These are phyloP conservation scores for Phoma sp. DNA, from an alignment of 2,329 filamentous ascomycete genomes.

Conservation along the genomic window DNA sequence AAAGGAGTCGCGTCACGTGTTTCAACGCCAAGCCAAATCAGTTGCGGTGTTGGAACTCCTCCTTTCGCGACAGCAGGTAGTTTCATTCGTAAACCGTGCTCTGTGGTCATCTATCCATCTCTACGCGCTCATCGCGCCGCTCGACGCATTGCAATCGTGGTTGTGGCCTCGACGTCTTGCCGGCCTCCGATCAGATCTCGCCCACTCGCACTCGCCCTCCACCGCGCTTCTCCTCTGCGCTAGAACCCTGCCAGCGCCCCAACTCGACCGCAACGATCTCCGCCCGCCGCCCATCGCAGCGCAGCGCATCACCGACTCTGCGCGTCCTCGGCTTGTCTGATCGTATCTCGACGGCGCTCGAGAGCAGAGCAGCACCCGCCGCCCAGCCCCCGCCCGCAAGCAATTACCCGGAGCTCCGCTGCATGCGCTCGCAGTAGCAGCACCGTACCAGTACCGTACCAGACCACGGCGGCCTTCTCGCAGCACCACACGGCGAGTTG, in stretches of 20 bases:
- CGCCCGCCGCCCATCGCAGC: constrained; percentile 24
- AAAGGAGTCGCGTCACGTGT: constrained; percentile 1
- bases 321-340: constrained; percentile 2
- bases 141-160: constrained; percentile 12
- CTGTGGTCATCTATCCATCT: not conserved
- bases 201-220: not conserved
- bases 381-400: constrained; percentile 9
- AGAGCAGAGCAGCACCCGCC: not conserved
- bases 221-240: constrained; percentile 14
- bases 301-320: constrained; percentile 19
- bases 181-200: constrained; percentile 7
- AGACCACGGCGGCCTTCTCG: not conserved
- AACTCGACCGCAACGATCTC: constrained; percentile 1
- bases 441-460: not conserved
- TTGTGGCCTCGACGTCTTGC: constrained; percentile 11
- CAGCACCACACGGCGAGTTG: not conserved
- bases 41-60: not conserved
- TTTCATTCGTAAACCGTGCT: constrained; percentile 9
- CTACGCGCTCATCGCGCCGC: constrained; percentile 16
- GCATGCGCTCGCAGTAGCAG: constrained; percentile 23
- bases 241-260: constrained; percentile 10
- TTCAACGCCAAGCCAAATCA: not conserved
- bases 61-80: constrained; percentile 1
- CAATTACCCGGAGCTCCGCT: constrained; percentile 20
- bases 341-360: not conserved